phyloP scores from a whole-genome alignment of 208 protist species.

The Vickermania ingenoplastis region DNA sequence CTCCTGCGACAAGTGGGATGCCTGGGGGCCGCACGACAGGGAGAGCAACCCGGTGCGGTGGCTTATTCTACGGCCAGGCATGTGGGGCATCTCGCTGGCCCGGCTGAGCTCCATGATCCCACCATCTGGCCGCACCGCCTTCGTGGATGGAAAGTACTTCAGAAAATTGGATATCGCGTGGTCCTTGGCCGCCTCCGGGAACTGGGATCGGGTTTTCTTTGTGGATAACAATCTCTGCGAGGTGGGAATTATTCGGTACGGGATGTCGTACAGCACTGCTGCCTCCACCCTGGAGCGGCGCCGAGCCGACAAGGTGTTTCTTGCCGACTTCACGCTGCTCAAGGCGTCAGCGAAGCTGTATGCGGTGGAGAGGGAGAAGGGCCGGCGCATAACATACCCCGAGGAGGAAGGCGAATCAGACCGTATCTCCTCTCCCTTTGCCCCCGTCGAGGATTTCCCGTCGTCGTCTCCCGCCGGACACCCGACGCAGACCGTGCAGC shows the following conservation, averaged over 20 bases:
- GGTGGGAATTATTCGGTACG: slow-evolving; percentile 53
- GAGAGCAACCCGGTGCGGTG: slow-evolving; percentile 35
- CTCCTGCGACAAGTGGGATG: slow-evolving; percentile 7
- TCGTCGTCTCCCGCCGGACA: not conserved
- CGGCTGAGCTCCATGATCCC: slow-evolving; percentile 49
- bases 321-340: slow-evolving; percentile 49
- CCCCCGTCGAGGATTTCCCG: not conserved
- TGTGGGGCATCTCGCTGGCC: slow-evolving; percentile 71
- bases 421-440: not conserved
- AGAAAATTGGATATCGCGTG: slow-evolving; percentile 79
- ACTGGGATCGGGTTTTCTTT: slow-evolving; percentile 80
- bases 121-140: slow-evolving; percentile 54
- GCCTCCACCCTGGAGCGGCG: slow-evolving; percentile 26
- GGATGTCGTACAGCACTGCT: slow-evolving; percentile 12
- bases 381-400: slow-evolving; percentile 19
- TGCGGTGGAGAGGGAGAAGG: slow-evolving; percentile 22
- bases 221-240: slow-evolving; percentile 83
- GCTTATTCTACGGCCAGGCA: slow-evolving; percentile 57
- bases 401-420: not conserved
- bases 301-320: slow-evolving; percentile 28
- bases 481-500: slow-evolving; percentile 14
- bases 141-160: slow-evolving; percentile 63
- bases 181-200: slow-evolving; percentile 57
- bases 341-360: slow-evolving; percentile 36
- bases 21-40: slow-evolving; percentile 15